Conservation (phyloP, 345 rosid genomes). For the Gossypium sturtianum region DNA sequence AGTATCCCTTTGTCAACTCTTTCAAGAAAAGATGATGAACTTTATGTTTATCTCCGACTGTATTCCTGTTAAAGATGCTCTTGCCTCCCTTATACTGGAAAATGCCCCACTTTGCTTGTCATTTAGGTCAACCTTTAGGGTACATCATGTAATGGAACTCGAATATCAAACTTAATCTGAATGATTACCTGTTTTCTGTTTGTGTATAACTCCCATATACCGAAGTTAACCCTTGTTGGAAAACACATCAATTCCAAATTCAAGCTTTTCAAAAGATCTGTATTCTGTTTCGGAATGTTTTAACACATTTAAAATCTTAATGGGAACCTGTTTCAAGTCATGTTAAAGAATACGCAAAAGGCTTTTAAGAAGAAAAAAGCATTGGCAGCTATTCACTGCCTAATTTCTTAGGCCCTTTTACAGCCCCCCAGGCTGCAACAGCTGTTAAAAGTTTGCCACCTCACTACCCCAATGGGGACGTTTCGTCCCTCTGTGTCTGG, state of each 20-base stretch:
- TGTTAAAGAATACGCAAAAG: neutral
- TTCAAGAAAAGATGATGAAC: neutral
- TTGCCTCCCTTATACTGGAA: conserved; percentile 22
- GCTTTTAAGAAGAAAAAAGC: neutral
- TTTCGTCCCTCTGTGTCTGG: neutral
- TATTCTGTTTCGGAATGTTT: neutral
- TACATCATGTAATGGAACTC: conserved; percentile 10
- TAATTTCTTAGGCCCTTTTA: neutral
- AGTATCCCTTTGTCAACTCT: conserved; percentile 17
- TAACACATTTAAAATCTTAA: neutral
- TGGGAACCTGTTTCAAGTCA: neutral
- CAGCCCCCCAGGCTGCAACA: neutral
- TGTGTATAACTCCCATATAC: neutral
- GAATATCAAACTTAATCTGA: conserved; percentile 48
- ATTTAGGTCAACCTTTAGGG: conserved; percentile 19
- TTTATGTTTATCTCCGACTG: neutral
- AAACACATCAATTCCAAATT: no score
- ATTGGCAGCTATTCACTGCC: neutral
- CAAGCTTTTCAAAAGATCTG: neutral
- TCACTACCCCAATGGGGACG: neutral
- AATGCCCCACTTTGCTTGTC: conserved; percentile 31
- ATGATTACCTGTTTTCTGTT: conserved; percentile 22
- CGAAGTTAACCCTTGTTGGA: no score
- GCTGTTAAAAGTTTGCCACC: neutral
- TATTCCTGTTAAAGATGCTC: neutral